Base-by-base conservation (phyloP, 345 rosid species). In the Eucalyptus lansdowneana region DNA sequence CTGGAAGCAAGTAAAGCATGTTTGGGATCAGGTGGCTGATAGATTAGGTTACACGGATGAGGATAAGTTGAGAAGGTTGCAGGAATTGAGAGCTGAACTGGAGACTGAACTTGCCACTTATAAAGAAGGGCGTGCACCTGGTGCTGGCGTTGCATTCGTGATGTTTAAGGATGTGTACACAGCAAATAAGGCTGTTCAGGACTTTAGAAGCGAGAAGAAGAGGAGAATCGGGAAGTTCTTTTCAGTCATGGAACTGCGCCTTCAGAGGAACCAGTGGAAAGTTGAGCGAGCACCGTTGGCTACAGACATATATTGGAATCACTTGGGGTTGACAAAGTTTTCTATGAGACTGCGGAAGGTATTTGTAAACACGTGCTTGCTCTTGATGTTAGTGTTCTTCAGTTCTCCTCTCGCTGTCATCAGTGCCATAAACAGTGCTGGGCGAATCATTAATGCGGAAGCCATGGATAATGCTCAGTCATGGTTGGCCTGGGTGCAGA, bases 251-350 rank as follows among this genome's bases (percentile, higher is more conserved):
- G 99, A 97, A 91, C 92, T 98, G 89, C 93, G 96, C 91, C 91
- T 98, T 50, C 99, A 96, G 92, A 96, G 98, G 93, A 98, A 97
- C 93, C 98, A 96, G 86, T 98, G 99, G 99, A 98, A 95, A 94
- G 99, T 98, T 11, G 99, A 97, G 80, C 94, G 99, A 92, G 99
- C 99, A 16, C 99, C 99, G 2, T 91, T 97, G 91, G 99, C 99
- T 29, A 93, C 99, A 31, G 99, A 98, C 90, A 98, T 98, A 67
- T 97, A 98, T 90, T 97, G 99, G 99, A 98, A 96, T 88, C 95
- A 98, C 95, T 91, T 98, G 94, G 99, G 99, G 65, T 90, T 95
- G 44, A 94, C 99, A 50, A 97, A 97, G 90, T 87, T 95, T 54
- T 97, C 98, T 6, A 90, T 96, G 89, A 95, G 91, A 69, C 86